These are phyloP conservation scores for Malus hybrid DNA, from an alignment of 331 rosid genomes.

Conservation along the genomic window DNA sequence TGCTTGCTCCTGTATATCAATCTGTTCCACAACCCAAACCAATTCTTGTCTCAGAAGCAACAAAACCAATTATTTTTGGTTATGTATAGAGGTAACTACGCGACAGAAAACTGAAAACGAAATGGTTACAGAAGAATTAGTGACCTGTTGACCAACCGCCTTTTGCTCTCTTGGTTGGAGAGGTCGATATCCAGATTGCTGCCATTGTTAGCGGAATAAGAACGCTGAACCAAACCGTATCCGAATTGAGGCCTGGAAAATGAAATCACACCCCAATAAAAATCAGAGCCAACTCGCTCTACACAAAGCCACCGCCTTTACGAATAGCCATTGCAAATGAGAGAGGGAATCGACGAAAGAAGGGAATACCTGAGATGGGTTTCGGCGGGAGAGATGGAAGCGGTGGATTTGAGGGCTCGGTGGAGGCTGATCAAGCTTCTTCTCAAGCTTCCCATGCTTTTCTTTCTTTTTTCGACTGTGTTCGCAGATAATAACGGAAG, in stretches of 20 bases:
- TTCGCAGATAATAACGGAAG: neutral
- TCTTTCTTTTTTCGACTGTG: neutral
- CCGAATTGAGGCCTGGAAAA: constrained; percentile 17
- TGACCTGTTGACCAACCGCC: constrained; percentile 69
- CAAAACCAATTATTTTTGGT: neutral
- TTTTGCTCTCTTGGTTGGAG: constrained; percentile 64
- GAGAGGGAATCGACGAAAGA: neutral
- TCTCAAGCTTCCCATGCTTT: constrained; percentile 38
- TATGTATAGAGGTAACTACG: neutral
- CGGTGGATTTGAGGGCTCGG: constrained; percentile 22
- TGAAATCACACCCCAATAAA: neutral
- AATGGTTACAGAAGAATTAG: neutral
- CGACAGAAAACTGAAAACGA: neutral
- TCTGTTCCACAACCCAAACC: constrained; percentile 11
- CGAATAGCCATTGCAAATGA: neutral
- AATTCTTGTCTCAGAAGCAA: neutral
- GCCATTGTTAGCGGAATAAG: constrained; percentile 18
- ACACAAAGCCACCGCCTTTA: neutral
- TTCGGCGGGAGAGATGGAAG: neutral
- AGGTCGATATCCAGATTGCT: constrained; percentile 38
- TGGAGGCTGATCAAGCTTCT: constrained; percentile 18
- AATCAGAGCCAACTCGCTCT: neutral
- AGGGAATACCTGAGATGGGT: constrained; percentile 13
- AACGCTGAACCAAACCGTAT: constrained; percentile 14
- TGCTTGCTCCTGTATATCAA: constrained; percentile 84